A percentile compares a stretch with the other conserved stretches of the same genome.
phyloP scores from a whole-genome alignment of 768 basidiomycete genomes.

The Mrakia blollopis region DNA sequence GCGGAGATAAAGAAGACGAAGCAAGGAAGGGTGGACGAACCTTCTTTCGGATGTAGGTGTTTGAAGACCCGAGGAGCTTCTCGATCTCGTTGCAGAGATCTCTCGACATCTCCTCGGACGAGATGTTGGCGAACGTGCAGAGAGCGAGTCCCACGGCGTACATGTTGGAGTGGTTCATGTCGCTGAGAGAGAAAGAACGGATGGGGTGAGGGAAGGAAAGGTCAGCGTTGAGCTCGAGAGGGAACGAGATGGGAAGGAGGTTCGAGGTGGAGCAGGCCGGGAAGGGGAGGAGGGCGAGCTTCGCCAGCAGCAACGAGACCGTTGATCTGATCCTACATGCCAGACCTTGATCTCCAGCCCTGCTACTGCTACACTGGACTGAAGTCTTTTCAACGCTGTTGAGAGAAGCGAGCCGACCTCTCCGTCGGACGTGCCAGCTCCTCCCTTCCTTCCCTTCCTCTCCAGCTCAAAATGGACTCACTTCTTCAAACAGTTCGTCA shows the following conservation, averaged over 20 bases:
- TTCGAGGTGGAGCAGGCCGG: neutral
- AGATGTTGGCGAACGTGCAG: constrained; percentile 97
- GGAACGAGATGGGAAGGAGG: constrained; percentile 3
- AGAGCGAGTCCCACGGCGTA: constrained; percentile 95
- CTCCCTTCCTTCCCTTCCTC: neutral
- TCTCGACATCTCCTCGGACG: constrained; percentile 98
- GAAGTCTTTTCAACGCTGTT: too few species aligned
- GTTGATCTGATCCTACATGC: too few species aligned
- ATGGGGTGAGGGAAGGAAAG: neutral
- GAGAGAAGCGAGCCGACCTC: neutral
- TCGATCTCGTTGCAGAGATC: constrained; percentile 97
- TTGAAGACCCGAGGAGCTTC: constrained; percentile 92
- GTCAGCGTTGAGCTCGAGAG: neutral
- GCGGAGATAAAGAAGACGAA: neutral
- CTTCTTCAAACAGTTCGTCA: constrained; percentile 99
- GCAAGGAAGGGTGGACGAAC: constrained; percentile 48
- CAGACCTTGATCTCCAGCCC: too few species aligned
- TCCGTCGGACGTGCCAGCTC: neutral
- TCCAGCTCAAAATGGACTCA: constrained; percentile 46
- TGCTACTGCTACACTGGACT: too few species aligned
- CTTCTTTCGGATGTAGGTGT: constrained; percentile 99
- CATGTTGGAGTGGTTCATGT: constrained; percentile 99
- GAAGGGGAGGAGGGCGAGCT: neutral
- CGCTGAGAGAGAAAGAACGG: constrained; percentile 54
- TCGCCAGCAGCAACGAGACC: neutral